Percentiles rank a stretch among this genome's conserved stretches.
These are phyloP conservation scores for Camellia oleifera DNA, from an alignment of 179 eudicot species.

Conservation along the genomic window DNA sequence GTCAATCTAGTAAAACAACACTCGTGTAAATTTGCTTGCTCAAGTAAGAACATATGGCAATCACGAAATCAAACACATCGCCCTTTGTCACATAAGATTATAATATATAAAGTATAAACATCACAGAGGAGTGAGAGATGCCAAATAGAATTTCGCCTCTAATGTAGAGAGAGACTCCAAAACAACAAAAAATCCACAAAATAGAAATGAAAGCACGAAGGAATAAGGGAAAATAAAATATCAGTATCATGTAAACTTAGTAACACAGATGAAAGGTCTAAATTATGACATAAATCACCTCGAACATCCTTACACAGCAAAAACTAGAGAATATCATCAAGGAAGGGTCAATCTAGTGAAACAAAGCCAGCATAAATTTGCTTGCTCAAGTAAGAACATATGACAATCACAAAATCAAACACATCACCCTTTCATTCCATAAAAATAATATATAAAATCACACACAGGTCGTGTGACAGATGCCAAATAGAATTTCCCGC, in stretches of 20 bases:
- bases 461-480: too few relatives aligned
- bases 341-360: not conserved
- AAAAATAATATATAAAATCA: not conserved
- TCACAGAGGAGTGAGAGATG: not conserved
- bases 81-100: not conserved
- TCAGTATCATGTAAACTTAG: not conserved
- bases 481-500: too few relatives aligned
- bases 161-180: not conserved
- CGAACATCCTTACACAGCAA: not conserved
- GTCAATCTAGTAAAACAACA: constrained; percentile 49
- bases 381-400: too few relatives aligned
- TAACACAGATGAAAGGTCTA: not conserved
- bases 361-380: too few relatives aligned
- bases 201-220: not conserved
- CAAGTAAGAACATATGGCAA: not conserved
- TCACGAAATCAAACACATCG: not conserved
- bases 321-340: not conserved
- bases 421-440: not conserved
- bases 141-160: not conserved
- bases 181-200: too few relatives aligned
- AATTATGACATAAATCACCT: not conserved
- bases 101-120: not conserved
- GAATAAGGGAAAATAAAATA: not conserved
- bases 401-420: too few relatives aligned
- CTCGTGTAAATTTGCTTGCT: not conserved